These are phyloP conservation scores for Bauhinia variegata DNA, from an alignment of 306 rosid species.

Conservation along the genomic window DNA sequence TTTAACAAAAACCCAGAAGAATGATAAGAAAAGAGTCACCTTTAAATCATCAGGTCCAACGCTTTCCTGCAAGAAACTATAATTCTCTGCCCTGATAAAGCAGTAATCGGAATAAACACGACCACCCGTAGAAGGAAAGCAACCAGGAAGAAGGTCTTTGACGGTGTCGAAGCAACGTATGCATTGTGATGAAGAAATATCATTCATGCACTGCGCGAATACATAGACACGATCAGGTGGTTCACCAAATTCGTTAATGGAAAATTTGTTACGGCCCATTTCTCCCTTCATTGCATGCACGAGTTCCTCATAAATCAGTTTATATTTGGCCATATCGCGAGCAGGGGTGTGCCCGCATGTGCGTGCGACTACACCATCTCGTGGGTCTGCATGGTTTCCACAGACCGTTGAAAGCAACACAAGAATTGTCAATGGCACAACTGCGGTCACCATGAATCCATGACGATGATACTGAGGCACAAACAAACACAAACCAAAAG, in stretches of 20 bases:
- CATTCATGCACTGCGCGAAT: constrained; percentile 41
- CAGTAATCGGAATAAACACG: constrained; percentile 35
- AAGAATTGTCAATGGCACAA: constrained; percentile 15
- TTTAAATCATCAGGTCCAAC: constrained; percentile 31
- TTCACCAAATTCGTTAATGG: constrained; percentile 29
- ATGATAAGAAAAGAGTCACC: background rate
- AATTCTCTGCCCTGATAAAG: constrained; percentile 42
- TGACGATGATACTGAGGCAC: background rate
- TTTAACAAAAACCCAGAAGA: background rate
- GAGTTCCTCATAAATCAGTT: background rate
- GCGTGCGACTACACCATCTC: constrained; percentile 20
- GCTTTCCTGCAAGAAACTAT: constrained; percentile 28
- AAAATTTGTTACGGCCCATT: constrained; percentile 15
- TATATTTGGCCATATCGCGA: background rate
- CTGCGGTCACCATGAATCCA: constrained; percentile 33
- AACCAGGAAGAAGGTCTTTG: constrained; percentile 20
- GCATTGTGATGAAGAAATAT: constrained; percentile 37
- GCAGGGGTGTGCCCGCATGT: constrained; percentile 17
- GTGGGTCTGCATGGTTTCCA: background rate
- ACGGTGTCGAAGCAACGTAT: background rate
- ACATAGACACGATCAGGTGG: constrained; percentile 36
- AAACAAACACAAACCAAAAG: too few relatives aligned
- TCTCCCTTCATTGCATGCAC: constrained; percentile 7
- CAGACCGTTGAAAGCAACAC: background rate
- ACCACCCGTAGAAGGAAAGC: constrained; percentile 44